These are phyloP conservation scores for Pseudogymnoascus pannorum DNA, from an alignment of 2,329 filamentous ascomycete species.

Conservation along the genomic window DNA sequence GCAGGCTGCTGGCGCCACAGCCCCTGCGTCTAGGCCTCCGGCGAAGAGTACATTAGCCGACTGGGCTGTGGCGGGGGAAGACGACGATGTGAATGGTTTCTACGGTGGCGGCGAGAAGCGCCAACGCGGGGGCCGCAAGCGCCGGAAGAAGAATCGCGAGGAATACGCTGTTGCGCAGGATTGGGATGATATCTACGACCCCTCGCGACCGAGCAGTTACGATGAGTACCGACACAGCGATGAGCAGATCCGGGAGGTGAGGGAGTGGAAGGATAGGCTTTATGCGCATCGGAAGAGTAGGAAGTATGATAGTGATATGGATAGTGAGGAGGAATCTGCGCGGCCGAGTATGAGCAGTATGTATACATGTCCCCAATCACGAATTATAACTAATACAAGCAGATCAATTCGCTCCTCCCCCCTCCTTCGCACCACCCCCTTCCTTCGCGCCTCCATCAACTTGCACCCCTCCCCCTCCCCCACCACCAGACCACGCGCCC, in stretches of 20 bases:
- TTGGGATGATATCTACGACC: conserved; percentile 91
- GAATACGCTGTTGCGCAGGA: conserved; percentile 55
- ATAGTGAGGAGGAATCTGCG: conserved; percentile 38
- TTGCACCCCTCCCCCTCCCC: conserved; percentile 30
- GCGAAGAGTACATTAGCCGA: conserved; percentile 68
- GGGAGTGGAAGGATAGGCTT: conserved; percentile 77
- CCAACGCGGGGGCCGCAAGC: conserved; percentile 58
- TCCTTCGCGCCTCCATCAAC: conserved; percentile 48
- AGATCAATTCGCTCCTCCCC: conserved; percentile 56
- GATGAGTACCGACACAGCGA: conserved; percentile 80
- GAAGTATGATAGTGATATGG: conserved; percentile 38
- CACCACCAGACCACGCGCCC: too few relatives aligned
- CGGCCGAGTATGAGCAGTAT: conserved; percentile 38
- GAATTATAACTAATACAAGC: conserved; percentile 16
- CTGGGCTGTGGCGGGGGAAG: conserved; percentile 70
- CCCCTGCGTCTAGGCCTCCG: conserved; percentile 32
- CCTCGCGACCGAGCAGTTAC: conserved; percentile 71
- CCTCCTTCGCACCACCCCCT: conserved; percentile 26
- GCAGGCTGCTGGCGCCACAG: conserved; percentile 24
- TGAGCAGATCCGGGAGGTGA: conserved; percentile 70
- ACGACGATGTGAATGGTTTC: conserved; percentile 64
- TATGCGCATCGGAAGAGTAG: conserved; percentile 59
- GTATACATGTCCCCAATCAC: conserved; percentile 17
- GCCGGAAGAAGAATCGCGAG: conserved; percentile 65
- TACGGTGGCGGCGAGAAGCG: conserved; percentile 58